A percentile compares a stretch with the other conserved stretches of the same genome.
Evolutionary conservation across 73 alveolate species (phyloP).

Genomic region (Paramecium biaurelia): DNA sequence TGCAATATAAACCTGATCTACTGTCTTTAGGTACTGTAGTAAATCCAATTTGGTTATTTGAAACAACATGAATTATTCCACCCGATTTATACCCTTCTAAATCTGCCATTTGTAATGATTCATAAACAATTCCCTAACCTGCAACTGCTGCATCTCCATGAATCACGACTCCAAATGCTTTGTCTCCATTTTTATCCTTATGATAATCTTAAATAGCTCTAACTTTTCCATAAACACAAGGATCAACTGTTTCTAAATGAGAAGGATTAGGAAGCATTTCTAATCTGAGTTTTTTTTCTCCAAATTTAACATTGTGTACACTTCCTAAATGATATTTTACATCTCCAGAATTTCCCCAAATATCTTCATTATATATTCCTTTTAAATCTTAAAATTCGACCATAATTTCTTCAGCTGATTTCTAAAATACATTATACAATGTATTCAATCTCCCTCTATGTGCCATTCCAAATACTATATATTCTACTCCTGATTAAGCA

Average conservation of each 20-base stretch:
- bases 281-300: conserved; percentile 45
- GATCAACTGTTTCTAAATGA: conserved; percentile 81
- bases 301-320: conserved; percentile 47
- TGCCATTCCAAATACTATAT: conserved; percentile 95
- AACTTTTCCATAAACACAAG: conserved; percentile 80
- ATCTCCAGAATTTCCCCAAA: conserved; percentile 83
- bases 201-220: conserved; percentile 75
- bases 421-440: conserved; percentile 82
- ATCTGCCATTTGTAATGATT: conserved; percentile 69
- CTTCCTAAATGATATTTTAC: conserved; percentile 89
- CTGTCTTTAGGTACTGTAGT: conserved; percentile 80
- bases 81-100: conserved; percentile 64
- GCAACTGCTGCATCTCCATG: conserved; percentile 91
- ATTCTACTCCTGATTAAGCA: conserved; percentile 81
- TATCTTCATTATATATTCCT: conserved; percentile 53
- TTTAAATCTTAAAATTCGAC: conserved; percentile 59
- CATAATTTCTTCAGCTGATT: conserved; percentile 79
- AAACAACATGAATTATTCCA: conserved; percentile 84
- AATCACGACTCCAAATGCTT: conserved; percentile 69
- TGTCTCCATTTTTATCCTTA: conserved; percentile 66
- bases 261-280: conserved; percentile 82
- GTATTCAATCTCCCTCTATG: conserved; percentile 98
- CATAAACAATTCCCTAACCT: conserved; percentile 85
- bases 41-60: conserved; percentile 90
- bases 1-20: conserved; percentile 71